Evolutionary conservation across 2,329 filamentous ascomycete genomes (phyloP).

Genomic region (Fusarium mundagurra): DNA sequence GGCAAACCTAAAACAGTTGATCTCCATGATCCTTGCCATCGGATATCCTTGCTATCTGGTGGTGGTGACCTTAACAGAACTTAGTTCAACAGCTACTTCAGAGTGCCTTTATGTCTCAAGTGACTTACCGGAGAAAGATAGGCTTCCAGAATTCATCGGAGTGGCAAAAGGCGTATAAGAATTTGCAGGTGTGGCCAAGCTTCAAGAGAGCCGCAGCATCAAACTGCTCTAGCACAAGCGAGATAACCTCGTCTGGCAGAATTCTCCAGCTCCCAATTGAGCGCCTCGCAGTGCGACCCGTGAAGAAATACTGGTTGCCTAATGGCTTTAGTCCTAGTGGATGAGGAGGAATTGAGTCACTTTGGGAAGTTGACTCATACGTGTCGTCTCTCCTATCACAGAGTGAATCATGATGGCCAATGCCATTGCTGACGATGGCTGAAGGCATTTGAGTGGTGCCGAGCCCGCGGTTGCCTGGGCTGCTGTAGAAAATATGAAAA

Average conservation of each 20-base stretch:
- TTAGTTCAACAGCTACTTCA: slow-evolving; percentile 29
- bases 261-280: slow-evolving; percentile 71
- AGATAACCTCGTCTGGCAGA: slow-evolving; percentile 84
- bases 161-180: slow-evolving; percentile 84
- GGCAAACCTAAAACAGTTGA: slow-evolving; percentile 75
- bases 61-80: slow-evolving; percentile 39
- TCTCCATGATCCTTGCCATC: slow-evolving; percentile 87
- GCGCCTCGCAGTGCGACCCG: slow-evolving; percentile 72
- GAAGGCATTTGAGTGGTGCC: slow-evolving; percentile 34
- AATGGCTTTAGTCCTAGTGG: slow-evolving; percentile 86
- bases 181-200: slow-evolving; percentile 83
- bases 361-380: slow-evolving; percentile 40
- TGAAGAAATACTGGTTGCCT: slow-evolving; percentile 81
- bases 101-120: slow-evolving; percentile 12
- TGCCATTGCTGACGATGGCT: slow-evolving; percentile 11
- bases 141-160: slow-evolving; percentile 91
- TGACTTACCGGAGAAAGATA: slow-evolving; percentile 83
- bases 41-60: slow-evolving; percentile 46
- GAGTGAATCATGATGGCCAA: slow-evolving; percentile 25
- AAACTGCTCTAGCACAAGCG: slow-evolving; percentile 78
- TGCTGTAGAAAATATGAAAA: not conserved
- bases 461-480: not conserved
- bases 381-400: slow-evolving; percentile 36
- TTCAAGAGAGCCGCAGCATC: slow-evolving; percentile 69
- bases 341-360: slow-evolving; percentile 74